These are phyloP conservation scores for Solanum dulcamara DNA, from an alignment of 257 asterid genomes.

Conservation along the genomic window DNA sequence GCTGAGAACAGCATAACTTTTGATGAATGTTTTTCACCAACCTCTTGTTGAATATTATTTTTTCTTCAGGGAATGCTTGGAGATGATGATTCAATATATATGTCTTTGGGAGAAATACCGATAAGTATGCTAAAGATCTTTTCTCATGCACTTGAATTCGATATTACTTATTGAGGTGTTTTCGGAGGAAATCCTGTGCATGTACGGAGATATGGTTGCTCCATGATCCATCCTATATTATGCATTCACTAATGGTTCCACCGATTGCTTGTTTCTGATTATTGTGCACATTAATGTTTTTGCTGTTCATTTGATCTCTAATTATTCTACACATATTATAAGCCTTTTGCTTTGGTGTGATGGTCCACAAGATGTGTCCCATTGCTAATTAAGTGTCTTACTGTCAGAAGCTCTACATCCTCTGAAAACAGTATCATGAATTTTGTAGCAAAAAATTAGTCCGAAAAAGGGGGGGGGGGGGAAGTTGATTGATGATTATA, in stretches of 20 bases:
- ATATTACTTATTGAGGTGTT: not conserved
- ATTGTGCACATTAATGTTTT: not conserved
- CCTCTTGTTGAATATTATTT: not conserved
- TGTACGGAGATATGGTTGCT: not conserved
- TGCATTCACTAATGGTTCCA: not conserved
- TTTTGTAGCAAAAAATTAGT: not conserved
- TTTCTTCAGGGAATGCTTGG: constrained; percentile 73
- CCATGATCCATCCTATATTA: not conserved
- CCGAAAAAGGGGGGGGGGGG: not conserved
- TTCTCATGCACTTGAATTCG: not conserved
- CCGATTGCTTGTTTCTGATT: not conserved
- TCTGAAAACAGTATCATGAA: not conserved
- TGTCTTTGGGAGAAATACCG: constrained; percentile 95
- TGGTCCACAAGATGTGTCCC: not conserved
- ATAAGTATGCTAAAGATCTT: constrained; percentile 43
- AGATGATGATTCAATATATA: constrained; percentile 86
- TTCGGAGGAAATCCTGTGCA: not conserved
- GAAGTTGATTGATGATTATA: not conserved
- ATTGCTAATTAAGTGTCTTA: not conserved
- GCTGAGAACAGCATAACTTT: not conserved
- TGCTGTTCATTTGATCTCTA: not conserved
- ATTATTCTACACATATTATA: not conserved
- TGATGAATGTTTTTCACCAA: not conserved
- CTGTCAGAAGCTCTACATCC: not conserved
- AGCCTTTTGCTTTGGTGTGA: not conserved